Percentiles rank a stretch among this genome's conserved stretches.
Conservation (phyloP, 2,329 filamentous ascomycete species). For the Colletotrichum gloeosporioides region DNA sequence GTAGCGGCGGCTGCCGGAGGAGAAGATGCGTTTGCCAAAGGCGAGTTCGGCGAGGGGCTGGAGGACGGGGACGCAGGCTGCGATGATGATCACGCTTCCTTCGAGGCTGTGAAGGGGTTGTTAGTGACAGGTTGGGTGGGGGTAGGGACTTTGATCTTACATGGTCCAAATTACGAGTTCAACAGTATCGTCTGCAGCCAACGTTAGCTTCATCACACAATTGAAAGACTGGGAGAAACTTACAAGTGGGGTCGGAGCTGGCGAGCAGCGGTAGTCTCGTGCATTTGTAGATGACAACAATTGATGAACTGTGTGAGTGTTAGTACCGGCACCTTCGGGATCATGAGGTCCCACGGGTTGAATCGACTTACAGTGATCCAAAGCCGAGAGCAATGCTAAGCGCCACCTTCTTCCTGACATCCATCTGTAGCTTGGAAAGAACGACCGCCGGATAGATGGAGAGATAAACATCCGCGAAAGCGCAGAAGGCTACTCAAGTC, state of each 20-base stretch:
- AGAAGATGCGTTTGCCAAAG: slow-evolving; percentile 12
- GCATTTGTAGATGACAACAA: slow-evolving; percentile 37
- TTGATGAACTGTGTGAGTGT: slow-evolving; percentile 22
- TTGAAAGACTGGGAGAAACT: not conserved
- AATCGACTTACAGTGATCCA: slow-evolving; percentile 36
- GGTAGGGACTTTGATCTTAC: slow-evolving; percentile 29
- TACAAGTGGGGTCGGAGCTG: slow-evolving; percentile 29
- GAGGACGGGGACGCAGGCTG: slow-evolving; percentile 37
- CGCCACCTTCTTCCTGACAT: slow-evolving; percentile 44
- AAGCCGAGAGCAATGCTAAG: slow-evolving; percentile 42
- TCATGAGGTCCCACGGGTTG: not conserved
- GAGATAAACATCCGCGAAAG: slow-evolving; percentile 44
- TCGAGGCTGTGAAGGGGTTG: slow-evolving; percentile 29
- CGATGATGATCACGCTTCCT: slow-evolving; percentile 38
- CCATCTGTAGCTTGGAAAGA: slow-evolving; percentile 40
- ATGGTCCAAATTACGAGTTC: slow-evolving; percentile 51
- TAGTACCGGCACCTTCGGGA: not conserved
- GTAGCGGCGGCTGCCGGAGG: not conserved
- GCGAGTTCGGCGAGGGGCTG: slow-evolving; percentile 29
- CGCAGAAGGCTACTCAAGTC: slow-evolving; percentile 32
- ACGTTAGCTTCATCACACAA: not conserved
- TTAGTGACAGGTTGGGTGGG: accelerated
- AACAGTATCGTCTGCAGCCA: slow-evolving; percentile 35
- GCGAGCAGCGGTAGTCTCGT: slow-evolving; percentile 36
- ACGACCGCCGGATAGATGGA: slow-evolving; percentile 45